A percentile compares a stretch with the other conserved stretches of the same genome.
Evolutionary conservation across 768 basidiomycete genomes (phyloP).

Genomic region (Russula sp.): DNA sequence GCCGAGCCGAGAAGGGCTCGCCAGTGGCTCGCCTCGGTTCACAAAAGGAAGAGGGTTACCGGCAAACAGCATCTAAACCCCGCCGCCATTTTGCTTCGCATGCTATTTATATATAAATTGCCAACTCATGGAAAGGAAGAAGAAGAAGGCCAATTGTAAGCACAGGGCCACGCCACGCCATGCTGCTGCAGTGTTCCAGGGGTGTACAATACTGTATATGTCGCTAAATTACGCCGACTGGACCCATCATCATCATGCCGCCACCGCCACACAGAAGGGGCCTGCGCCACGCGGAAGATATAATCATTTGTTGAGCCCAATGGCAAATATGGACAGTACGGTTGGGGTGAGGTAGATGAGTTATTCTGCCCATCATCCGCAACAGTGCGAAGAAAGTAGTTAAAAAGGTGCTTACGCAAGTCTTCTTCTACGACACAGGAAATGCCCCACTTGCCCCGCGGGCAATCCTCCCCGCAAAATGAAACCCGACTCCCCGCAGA

Average conservation of each 20-base stretch:
- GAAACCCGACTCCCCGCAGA: background rate
- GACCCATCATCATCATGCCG: slow-evolving; percentile 47
- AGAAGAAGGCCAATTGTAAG: slow-evolving; percentile 52
- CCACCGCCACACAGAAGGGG: slow-evolving; percentile 49
- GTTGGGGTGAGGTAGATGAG: slow-evolving; percentile 42
- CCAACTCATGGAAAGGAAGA: slow-evolving; percentile 38
- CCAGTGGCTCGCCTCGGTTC: too few relatives aligned
- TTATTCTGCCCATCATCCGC: slow-evolving; percentile 56
- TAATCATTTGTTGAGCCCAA: slow-evolving; percentile 52
- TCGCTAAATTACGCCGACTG: slow-evolving; percentile 56
- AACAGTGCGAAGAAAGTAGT: too few relatives aligned
- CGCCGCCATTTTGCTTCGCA: too few relatives aligned
- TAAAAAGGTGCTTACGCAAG: too few relatives aligned
- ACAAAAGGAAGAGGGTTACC: too few relatives aligned
- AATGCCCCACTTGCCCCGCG: too few relatives aligned
- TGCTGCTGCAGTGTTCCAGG: slow-evolving; percentile 34
- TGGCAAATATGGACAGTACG: slow-evolving; percentile 49
- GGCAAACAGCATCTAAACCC: too few relatives aligned
- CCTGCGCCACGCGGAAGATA: slow-evolving; percentile 57
- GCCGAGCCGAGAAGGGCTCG: slow-evolving; percentile 36
- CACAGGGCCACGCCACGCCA: too few relatives aligned
- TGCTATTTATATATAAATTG: background rate
- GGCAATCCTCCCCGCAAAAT: background rate
- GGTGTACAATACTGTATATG: slow-evolving; percentile 42
- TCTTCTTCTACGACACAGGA: too few relatives aligned